Evolutionary conservation across 1,284 basidiomycete genomes (phyloP).

Genomic region (Chalciporus sp.): DNA sequence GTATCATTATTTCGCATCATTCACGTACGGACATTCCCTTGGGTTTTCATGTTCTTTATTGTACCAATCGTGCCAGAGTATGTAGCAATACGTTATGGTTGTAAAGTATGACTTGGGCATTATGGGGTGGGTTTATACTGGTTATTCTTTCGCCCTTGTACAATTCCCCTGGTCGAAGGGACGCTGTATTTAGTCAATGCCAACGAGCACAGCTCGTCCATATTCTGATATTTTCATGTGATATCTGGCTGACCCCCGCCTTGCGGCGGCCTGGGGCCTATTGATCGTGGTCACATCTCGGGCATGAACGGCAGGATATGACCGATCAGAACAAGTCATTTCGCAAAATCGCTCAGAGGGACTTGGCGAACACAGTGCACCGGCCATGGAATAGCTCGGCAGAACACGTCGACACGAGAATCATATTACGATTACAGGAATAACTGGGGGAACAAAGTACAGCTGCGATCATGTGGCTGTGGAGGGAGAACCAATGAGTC

Average conservation of each 20-base stretch:
- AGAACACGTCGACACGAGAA: constrained; percentile 11
- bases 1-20: constrained; percentile 39
- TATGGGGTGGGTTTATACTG: constrained; percentile 7
- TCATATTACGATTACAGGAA: constrained; percentile 18
- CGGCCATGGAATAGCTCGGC: constrained; percentile 20
- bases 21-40: constrained; percentile 27
- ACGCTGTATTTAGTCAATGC: background rate
- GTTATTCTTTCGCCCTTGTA: constrained; percentile 3
- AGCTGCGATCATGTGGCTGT: constrained; percentile 28
- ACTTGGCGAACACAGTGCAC: constrained; percentile 19
- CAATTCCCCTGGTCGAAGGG: background rate
- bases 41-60: constrained; percentile 24
- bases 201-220: background rate
- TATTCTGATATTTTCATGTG: background rate
- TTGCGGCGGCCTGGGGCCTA: constrained; percentile 2
- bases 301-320: constrained; percentile 6
- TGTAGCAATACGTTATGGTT: constrained; percentile 41
- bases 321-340: constrained; percentile 20
- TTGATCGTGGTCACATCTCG: constrained; percentile 1
- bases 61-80: constrained; percentile 25
- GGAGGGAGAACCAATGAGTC: constrained; percentile 20
- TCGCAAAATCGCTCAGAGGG: constrained; percentile 3
- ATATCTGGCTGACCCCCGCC: background rate
- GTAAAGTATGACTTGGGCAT: constrained; percentile 35
- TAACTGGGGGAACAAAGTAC: constrained; percentile 12